A percentile compares a stretch with the other conserved stretches of the same genome.
phyloP scores from a whole-genome alignment of 179 eudicot genomes.

The Spinacia oleracea region DNA sequence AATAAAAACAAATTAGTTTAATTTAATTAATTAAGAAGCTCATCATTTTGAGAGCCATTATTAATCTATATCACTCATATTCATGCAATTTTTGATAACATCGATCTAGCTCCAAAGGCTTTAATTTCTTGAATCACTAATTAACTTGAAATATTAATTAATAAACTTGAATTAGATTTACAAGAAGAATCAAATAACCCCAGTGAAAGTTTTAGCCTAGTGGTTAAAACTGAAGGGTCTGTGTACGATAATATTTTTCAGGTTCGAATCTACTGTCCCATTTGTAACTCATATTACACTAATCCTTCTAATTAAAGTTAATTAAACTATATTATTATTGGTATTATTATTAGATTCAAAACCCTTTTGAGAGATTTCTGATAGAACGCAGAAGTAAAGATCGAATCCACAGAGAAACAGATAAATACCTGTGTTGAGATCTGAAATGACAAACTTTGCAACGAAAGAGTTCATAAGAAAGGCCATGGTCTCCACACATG shows the following conservation, averaged over 20 bases:
- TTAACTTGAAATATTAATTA: no score
- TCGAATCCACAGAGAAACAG: background rate
- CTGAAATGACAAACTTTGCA: conserved; percentile 75
- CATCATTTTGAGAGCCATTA: background rate
- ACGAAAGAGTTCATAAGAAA: conserved; percentile 65
- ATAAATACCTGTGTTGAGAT: conserved; percentile 74
- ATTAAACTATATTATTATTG: no score
- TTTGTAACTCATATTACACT: no score
- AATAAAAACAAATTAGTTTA: background rate
- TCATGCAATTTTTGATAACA: background rate
- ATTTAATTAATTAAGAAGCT: background rate
- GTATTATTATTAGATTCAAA: no score
- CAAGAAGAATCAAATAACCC: background rate
- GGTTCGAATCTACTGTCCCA: no score
- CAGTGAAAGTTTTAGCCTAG: no score
- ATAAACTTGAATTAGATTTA: background rate
- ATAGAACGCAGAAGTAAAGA: background rate
- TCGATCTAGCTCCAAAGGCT: conserved; percentile 1
- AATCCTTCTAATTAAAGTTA: no score
- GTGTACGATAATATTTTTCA: no score
- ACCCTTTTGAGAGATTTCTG: no score
- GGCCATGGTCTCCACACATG: conserved; percentile 89
- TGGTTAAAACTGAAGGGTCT: no score
- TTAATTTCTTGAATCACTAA: background rate
- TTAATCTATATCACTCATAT: background rate